These are phyloP conservation scores for Wickerhamomyces sydowiorum DNA, from an alignment of 805 yeast genomes.

Conservation along the genomic window DNA sequence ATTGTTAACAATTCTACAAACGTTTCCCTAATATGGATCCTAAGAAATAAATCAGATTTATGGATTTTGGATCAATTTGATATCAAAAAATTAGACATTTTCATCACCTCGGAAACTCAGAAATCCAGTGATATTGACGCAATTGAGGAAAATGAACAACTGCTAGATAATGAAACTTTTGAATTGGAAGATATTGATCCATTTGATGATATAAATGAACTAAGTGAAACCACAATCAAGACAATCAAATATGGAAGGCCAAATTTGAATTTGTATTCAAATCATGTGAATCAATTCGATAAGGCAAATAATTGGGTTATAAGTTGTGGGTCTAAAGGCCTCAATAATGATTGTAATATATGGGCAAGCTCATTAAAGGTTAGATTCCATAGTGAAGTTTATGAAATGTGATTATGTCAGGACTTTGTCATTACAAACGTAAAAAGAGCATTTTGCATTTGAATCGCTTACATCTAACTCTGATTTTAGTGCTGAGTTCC, in stretches of 20 bases:
- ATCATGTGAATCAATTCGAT: constrained; percentile 23
- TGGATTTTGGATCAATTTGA: constrained; percentile 37
- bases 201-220: constrained; percentile 11
- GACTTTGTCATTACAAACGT: too few relatives aligned
- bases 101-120: constrained; percentile 26
- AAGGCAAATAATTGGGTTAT: constrained; percentile 42
- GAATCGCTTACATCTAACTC: too few relatives aligned
- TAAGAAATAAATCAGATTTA: constrained; percentile 39
- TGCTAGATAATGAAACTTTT: constrained; percentile 15
- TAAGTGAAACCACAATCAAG: constrained; percentile 2
- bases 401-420: constrained; percentile 21
- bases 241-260: constrained; percentile 36
- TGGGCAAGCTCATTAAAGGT: constrained; percentile 33
- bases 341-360: constrained; percentile 33
- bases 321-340: constrained; percentile 51
- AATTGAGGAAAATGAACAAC: constrained; percentile 13
- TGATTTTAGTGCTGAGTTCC: too few relatives aligned
- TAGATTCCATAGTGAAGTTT: constrained; percentile 39
- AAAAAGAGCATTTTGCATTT: too few relatives aligned
- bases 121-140: constrained; percentile 4
- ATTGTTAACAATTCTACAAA: constrained; percentile 20
- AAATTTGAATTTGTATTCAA: constrained; percentile 20
- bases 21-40: constrained; percentile 49
- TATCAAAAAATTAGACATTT: constrained; percentile 31
- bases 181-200: constrained; percentile 18